phyloP scores from a whole-genome alignment of 805 yeast genomes.

The Hanseniaspora valbyensis region DNA sequence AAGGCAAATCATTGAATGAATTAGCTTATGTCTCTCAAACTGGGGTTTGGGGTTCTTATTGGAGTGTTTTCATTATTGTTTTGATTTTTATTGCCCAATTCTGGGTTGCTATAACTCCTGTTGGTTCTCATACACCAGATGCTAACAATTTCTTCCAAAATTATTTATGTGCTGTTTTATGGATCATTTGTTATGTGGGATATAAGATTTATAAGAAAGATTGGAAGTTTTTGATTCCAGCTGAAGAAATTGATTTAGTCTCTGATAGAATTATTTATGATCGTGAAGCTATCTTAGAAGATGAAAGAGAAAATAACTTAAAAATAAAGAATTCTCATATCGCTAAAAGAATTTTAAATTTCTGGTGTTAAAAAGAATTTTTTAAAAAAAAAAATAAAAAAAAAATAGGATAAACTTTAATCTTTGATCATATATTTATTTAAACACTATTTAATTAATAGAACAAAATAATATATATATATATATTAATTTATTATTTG shows the following conservation, averaged over 20 bases:
- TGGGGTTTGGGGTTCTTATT: conserved; percentile 44
- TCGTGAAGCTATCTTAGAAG: conserved; percentile 28
- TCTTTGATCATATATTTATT: too few species aligned
- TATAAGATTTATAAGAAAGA: conserved; percentile 40
- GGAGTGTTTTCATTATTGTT: conserved; percentile 39
- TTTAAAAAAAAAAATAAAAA: too few species aligned
- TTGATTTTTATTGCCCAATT: conserved; percentile 49
- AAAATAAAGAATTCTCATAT: conserved; percentile 24
- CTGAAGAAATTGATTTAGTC: conserved; percentile 27
- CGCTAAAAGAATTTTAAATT: conserved; percentile 23
- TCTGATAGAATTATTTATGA: conserved; percentile 27
- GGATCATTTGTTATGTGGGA: conserved; percentile 33
- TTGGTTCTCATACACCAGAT: conserved; percentile 40
- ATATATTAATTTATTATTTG: too few species aligned
- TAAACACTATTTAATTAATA: too few species aligned
- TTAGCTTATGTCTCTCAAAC: conserved; percentile 43
- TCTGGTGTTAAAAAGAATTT: conserved; percentile 32
- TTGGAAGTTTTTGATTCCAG: conserved; percentile 30
- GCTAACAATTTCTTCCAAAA: conserved; percentile 38
- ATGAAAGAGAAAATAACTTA: conserved; percentile 26
- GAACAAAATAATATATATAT: too few species aligned
- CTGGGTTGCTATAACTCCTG: conserved; percentile 66
- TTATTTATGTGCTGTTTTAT: conserved; percentile 39
- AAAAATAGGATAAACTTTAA: too few species aligned
- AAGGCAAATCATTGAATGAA: conserved; percentile 41